These are phyloP conservation scores for Quercus dentata DNA, from an alignment of 306 rosid genomes.

Conservation along the genomic window DNA sequence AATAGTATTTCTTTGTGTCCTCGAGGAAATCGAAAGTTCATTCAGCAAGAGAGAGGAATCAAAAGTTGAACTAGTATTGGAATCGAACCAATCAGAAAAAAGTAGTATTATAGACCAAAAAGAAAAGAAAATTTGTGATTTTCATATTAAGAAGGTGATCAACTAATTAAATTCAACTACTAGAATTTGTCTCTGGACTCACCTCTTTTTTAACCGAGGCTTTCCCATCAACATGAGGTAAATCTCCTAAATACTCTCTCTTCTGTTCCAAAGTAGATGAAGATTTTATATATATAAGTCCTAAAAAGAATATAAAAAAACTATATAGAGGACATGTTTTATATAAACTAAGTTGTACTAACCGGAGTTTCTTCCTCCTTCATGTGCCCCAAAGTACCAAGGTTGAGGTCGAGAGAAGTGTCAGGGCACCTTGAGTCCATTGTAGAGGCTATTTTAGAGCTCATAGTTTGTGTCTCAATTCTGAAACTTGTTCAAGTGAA, in stretches of 20 bases:
- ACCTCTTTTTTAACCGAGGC: constrained; percentile 20
- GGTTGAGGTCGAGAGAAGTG: constrained; percentile 61
- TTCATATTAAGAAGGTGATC: too few species aligned
- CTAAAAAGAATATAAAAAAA: too few species aligned
- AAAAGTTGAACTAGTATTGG: too few species aligned
- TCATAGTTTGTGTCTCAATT: not conserved
- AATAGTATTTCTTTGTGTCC: not conserved
- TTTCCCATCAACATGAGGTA: not conserved
- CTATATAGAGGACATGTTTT: not conserved
- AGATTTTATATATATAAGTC: not conserved
- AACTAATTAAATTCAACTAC: too few species aligned
- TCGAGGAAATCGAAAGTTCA: not conserved
- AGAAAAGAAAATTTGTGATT: too few species aligned
- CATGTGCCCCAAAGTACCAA: constrained; percentile 25
- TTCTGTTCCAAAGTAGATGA: constrained; percentile 13
- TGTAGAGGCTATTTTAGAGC: not conserved
- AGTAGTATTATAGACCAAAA: too few species aligned
- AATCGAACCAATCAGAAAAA: too few species aligned
- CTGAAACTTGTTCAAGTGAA: not conserved
- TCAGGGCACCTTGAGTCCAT: constrained; percentile 34
- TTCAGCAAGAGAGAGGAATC: not conserved
- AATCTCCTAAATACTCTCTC: constrained; percentile 11
- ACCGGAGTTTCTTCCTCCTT: constrained; percentile 13
- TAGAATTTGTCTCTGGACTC: not conserved
- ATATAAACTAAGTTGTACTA: constrained; percentile 1